phyloP scores from a whole-genome alignment of 2,329 filamentous ascomycete genomes.

The Pseudovirgaria hyperparasitica region DNA sequence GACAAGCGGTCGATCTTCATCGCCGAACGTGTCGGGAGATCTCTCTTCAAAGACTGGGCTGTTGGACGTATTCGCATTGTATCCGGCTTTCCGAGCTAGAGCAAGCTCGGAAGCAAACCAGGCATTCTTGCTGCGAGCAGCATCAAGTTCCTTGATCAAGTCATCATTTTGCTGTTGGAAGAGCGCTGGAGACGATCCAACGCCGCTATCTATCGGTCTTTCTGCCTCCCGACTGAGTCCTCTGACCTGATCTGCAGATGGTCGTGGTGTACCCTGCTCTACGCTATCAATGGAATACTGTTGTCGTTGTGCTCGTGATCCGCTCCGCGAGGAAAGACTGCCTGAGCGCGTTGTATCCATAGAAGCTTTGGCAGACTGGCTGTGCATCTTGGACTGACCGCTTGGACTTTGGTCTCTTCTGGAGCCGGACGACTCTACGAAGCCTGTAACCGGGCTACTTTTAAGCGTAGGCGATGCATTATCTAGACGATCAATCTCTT shows the following conservation, averaged over 20 bases:
- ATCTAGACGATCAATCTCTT: slow-evolving; percentile 33
- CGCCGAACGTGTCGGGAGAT: slow-evolving; percentile 66
- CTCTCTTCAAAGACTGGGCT: slow-evolving; percentile 66
- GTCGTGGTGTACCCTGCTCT: slow-evolving; percentile 20
- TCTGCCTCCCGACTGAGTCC: slow-evolving; percentile 18
- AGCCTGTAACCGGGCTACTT: slow-evolving; percentile 16
- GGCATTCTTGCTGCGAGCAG: slow-evolving; percentile 72
- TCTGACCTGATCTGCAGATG: slow-evolving; percentile 20
- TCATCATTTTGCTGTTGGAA: slow-evolving; percentile 54
- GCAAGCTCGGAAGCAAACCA: slow-evolving; percentile 97
- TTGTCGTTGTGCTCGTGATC: slow-evolving; percentile 36
- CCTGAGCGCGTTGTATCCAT: slow-evolving; percentile 21
- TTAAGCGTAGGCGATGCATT: slow-evolving; percentile 34
- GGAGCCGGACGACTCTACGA: too few species aligned
- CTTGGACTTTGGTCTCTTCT: slow-evolving; percentile 3
- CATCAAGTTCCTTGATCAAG: slow-evolving; percentile 75
- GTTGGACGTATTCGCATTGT: slow-evolving; percentile 56
- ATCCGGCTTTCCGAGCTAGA: slow-evolving; percentile 80
- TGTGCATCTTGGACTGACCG: slow-evolving; percentile 12
- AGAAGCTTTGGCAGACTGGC: slow-evolving; percentile 17
- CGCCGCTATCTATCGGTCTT: slow-evolving; percentile 45
- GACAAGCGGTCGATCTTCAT: slow-evolving; percentile 83
- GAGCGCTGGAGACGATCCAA: slow-evolving; percentile 47
- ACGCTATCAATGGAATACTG: slow-evolving; percentile 55
- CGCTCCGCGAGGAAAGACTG: slow-evolving; percentile 20